Evolutionary conservation across 345 rosid species (phyloP), one percentile per base, ranked within the genome.

Genomic region (Citrus glauca): DNA sequence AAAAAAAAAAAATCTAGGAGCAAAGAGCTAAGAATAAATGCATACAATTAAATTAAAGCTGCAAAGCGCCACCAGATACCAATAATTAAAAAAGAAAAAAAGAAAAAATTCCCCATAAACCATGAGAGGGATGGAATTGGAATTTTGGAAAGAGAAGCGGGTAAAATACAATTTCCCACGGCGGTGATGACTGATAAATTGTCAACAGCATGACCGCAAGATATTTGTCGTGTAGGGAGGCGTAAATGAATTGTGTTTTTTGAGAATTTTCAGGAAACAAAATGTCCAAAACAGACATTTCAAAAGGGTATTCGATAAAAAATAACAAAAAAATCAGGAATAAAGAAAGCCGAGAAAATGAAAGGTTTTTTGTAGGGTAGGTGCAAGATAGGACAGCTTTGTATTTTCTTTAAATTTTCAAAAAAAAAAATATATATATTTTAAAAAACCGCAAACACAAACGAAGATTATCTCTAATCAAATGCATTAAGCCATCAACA

Each of bases 301-400:
- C 74, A 33, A 24, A 40, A 6, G n/a, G 16, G n/a, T 25, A 56
- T 60, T 13, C 11, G 6, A 48, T 22, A 24, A 42, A 78, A 57
- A 57, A 57, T 57, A 40, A 40, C 13, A 40, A 79, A 69, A 69
- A 79, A 79, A 81, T 81, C 77, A 79, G 74, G 27, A 77, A 79
- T 84, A 76, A 82, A 82, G 4, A 70, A 79, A 76, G 38, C 32
- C 37, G 30, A 57, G 56, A 81, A 81, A 81, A 76, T 71, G 79
- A 77, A 48, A 48, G 81, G 64, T 27, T 55, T 55, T 40, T 38
- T 72, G 83, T 79, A 80, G 85, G 78, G 80, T 80, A 78, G 87
- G 85, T 82, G 68, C 57, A 78, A 82, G 85, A 78, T 75, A 75
- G 77, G 82, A 82, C 86, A 85, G 81, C 82, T 80, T 78, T 71